These are phyloP conservation scores for Paspalum vaginatum DNA, from an alignment of 176 grass and related monocot species.

Conservation along the genomic window DNA sequence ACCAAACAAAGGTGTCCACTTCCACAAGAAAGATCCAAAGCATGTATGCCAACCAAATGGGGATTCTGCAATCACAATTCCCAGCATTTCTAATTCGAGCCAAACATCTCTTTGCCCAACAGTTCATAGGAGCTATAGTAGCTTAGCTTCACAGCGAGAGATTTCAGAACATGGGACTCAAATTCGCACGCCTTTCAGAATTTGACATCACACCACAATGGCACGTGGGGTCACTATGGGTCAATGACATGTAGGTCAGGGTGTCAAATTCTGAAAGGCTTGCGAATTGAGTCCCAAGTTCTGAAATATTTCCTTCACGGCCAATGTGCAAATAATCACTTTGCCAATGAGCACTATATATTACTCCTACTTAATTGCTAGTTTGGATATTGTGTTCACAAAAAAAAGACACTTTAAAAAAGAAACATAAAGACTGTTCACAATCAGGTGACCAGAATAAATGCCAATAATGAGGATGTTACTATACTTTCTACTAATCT, in stretches of 20 bases:
- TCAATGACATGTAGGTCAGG: no score
- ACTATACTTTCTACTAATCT: no score
- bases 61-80: background rate
- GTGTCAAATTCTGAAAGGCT: no score
- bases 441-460: no score
- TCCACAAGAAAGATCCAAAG: conserved; percentile 18
- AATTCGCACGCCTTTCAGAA: no score
- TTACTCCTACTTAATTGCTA: background rate
- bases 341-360: background rate
- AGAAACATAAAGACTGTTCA: background rate
- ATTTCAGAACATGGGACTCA: no score
- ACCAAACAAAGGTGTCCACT: conserved; percentile 8
- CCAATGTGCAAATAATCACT: background rate
- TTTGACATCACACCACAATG: no score
- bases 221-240: no score
- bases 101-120: conserved; percentile 11
- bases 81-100: conserved; percentile 13
- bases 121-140: conserved; percentile 5
- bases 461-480: no score
- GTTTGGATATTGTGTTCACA: background rate
- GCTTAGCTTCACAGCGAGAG: no score
- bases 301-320: background rate
- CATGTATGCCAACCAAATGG: conserved; percentile 21
- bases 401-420: background rate
- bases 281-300: no score